Evolutionary conservation across 805 yeast genomes (phyloP), one percentile per base, ranked within the genome.

Genomic region (Kodamaea neixiangensis): DNA sequence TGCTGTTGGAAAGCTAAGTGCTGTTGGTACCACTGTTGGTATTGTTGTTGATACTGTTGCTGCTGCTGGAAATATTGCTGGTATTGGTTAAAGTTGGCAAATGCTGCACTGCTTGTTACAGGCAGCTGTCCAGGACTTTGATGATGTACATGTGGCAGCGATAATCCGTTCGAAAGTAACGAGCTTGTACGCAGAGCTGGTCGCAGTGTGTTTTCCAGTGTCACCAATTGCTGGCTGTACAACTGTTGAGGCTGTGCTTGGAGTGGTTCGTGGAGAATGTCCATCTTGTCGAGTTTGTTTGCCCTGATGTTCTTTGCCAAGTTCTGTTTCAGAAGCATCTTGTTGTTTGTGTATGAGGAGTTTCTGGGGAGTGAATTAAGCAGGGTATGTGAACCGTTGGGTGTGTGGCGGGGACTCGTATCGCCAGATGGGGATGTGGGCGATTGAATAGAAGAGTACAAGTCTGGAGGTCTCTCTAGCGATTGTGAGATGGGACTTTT

Each of bases 291-390:
- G 7, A 22, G n/a, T 17, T 42, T 58, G 41, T 52, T 58, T n/a
- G 61, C 44, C 7, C 72, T 58, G 41, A 66, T 51, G 19, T 58
- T 57, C 31, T 59, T 55, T 20, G 55, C 65, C 56, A 66, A 56
- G 14, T 29, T 34, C 29, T 49, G 54, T 25, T 54, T 47, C 44
- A 58, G 57, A 45, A 51, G 50, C 48, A 57, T 60, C 43, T 61
- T 57, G 33, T 56, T 49, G 40, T 58, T 62, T 50, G 49, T 62
- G 50, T 51, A 56, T 10, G 55, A 62, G 41, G 51, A 49, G 37
- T 31, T 40, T 33, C 39, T 34, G 18, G 54, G 50, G 5, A 47
- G 18, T 46, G 52, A 34, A 54, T 22, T 49, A 40, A 15, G 53
- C 21, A 17, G 31, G 5, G 44, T 13, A 13, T 40, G 31, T 4